These are phyloP conservation scores for Rhodotorula sp. DNA, from an alignment of 1,284 basidiomycete genomes.

Conservation along the genomic window DNA sequence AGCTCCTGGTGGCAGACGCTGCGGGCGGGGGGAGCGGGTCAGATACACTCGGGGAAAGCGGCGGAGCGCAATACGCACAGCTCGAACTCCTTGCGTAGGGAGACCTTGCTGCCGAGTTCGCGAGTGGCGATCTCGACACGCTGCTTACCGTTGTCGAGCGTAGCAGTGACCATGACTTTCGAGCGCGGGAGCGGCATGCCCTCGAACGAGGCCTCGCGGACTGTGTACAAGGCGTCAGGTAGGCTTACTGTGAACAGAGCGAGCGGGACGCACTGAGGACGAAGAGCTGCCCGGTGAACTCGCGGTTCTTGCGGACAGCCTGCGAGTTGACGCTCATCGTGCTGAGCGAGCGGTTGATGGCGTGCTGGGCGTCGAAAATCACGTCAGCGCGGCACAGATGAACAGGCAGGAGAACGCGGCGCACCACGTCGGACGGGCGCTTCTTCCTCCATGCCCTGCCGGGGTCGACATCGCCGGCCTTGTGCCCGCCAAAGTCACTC, in stretches of 20 bases:
- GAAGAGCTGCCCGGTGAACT: conserved; percentile 75
- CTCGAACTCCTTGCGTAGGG: conserved; percentile 80
- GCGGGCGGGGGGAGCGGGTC: conserved; percentile 11
- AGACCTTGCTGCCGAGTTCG: conserved; percentile 66
- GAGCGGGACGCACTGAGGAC: conserved; percentile 67
- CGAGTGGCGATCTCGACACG: conserved; percentile 86
- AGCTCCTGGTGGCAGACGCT: conserved; percentile 85
- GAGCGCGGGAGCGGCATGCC: conserved; percentile 72
- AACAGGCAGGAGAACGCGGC: not conserved
- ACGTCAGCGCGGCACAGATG: not conserved
- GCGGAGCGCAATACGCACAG: conserved; percentile 61
- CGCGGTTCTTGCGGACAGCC: conserved; percentile 10
- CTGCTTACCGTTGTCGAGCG: conserved; percentile 94
- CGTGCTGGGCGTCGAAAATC: conserved; percentile 14
- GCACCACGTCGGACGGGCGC: conserved; percentile 87
- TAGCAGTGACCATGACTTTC: conserved; percentile 77
- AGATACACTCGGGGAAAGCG: not conserved
- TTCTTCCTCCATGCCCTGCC: conserved; percentile 85
- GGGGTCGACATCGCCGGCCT: conserved; percentile 73
- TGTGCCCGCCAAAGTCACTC: conserved; percentile 25
- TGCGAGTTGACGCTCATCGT: conserved; percentile 28
- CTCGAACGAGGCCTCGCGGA: conserved; percentile 73
- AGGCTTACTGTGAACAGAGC: not conserved
- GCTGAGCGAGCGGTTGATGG: conserved; percentile 28
- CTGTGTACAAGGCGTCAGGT: conserved; percentile 53